Evolutionary conservation across 371 early-diverging fungal species (phyloP).

Genomic region (Mortierella polycephala): DNA sequence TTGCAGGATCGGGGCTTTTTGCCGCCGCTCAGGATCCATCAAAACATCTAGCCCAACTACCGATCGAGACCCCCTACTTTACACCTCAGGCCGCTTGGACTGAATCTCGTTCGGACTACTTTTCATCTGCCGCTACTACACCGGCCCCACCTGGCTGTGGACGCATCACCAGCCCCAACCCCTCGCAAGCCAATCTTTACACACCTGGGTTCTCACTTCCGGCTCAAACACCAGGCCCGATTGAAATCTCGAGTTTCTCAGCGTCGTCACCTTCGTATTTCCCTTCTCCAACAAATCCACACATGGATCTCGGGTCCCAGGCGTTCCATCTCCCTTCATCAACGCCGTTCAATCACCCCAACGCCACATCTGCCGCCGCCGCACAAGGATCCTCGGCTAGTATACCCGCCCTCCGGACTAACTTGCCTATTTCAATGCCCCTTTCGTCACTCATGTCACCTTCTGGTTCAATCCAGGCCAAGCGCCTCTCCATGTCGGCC

Average conservation of each 20-base stretch:
- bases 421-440: constrained; percentile 29
- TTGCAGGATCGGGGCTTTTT: constrained; percentile 35
- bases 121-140: constrained; percentile 19
- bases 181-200: constrained; percentile 12
- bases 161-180: constrained; percentile 11
- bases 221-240: constrained; percentile 36
- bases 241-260: constrained; percentile 37
- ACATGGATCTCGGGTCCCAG: constrained; percentile 13
- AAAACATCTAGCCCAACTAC: constrained; percentile 27
- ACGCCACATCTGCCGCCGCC: constrained; percentile 1
- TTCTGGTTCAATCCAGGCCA: not conserved
- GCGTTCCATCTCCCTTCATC: constrained; percentile 24
- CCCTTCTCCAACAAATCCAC: constrained; percentile 24
- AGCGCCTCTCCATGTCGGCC: constrained; percentile 17
- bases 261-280: constrained; percentile 47
- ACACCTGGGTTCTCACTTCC: constrained; percentile 22
- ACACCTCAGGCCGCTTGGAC: constrained; percentile 36
- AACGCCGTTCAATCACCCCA: not conserved
- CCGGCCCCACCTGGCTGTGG: not conserved
- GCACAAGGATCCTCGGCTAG: constrained; percentile 17
- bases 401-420: constrained; percentile 24
- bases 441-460: constrained; percentile 14
- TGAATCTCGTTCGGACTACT: constrained; percentile 34
- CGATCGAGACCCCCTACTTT: constrained; percentile 35
- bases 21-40: constrained; percentile 23